Conservation (phyloP, 208 protist species). For the Trypanosoma lewisi region DNA sequence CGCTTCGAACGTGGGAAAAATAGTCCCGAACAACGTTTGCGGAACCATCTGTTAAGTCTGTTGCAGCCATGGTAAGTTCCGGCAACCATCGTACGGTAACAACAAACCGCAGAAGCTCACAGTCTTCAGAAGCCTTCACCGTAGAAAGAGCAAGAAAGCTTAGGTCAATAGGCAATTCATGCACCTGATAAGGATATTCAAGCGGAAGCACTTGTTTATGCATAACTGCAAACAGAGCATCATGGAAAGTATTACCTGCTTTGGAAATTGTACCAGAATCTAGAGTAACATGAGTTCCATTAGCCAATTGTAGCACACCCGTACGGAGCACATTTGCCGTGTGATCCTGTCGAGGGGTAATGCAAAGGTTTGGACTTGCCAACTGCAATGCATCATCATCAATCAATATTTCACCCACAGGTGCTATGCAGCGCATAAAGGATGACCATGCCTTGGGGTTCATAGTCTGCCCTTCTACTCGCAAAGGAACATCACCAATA, state of each 20-base stretch:
- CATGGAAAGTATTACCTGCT: conserved; percentile 28
- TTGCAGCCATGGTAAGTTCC: conserved; percentile 23
- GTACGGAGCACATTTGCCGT: conserved; percentile 56
- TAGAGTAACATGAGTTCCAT: conserved; percentile 81
- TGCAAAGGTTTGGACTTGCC: neutral
- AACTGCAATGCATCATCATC: conserved; percentile 24
- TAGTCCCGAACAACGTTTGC: conserved; percentile 40
- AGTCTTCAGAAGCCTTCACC: conserved; percentile 3
- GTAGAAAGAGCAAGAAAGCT: conserved; percentile 53
- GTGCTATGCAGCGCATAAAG: conserved; percentile 37
- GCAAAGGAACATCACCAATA: conserved; percentile 77
- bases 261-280: conserved; percentile 41
- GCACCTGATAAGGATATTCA: conserved; percentile 68
- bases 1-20: conserved; percentile 35
- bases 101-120: conserved; percentile 38
- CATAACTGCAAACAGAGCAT: conserved; percentile 53
- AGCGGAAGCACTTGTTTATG: conserved; percentile 66
- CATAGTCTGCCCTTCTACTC: conserved; percentile 31
- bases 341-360: conserved; percentile 48
- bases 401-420: conserved; percentile 58
- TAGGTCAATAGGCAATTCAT: conserved; percentile 64
- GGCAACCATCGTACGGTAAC: conserved; percentile 33
- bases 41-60: neutral
- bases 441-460: conserved; percentile 38
- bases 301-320: conserved; percentile 72